Percentiles rank a stretch among this genome's conserved stretches.
phyloP scores from a whole-genome alignment of 2,329 filamentous ascomycete genomes.

The Acrocalymma vagum region DNA sequence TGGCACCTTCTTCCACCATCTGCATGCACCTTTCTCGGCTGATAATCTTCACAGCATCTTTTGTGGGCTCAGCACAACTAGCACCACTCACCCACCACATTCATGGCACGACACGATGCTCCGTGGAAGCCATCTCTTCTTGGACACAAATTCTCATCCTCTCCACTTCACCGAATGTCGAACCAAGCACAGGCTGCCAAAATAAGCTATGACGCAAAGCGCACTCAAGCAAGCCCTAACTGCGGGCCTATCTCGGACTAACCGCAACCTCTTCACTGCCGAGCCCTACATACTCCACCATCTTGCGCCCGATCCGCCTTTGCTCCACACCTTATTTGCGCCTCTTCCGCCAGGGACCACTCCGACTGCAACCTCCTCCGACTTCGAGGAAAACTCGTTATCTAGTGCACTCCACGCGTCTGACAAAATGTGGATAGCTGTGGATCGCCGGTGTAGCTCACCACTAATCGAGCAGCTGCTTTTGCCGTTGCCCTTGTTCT shows the following conservation, averaged over 20 bases:
- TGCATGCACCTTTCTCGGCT: neutral
- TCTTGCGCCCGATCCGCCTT: slow-evolving; percentile 28
- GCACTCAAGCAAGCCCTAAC: slow-evolving; percentile 9
- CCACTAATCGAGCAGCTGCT: slow-evolving; percentile 16
- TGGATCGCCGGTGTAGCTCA: slow-evolving; percentile 28
- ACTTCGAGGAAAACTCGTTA: slow-evolving; percentile 38
- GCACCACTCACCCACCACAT: slow-evolving; percentile 10
- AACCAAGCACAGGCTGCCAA: neutral
- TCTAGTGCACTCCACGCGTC: slow-evolving; percentile 38
- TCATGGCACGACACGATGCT: slow-evolving; percentile 3
- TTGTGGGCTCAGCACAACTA: slow-evolving; percentile 5
- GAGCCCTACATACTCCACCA: slow-evolving; percentile 31
- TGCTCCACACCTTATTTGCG: slow-evolving; percentile 37
- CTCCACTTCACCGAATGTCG: slow-evolving; percentile 1
- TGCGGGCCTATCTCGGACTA: slow-evolving; percentile 18
- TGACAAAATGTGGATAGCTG: slow-evolving; percentile 25
- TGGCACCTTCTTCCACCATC: too few relatives aligned
- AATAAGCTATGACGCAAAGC: slow-evolving; percentile 29
- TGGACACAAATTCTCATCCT: neutral
- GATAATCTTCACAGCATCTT: slow-evolving; percentile 1
- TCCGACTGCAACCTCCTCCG: slow-evolving; percentile 35
- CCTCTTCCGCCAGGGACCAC: slow-evolving; percentile 30
- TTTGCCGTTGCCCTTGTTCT: slow-evolving; percentile 23
- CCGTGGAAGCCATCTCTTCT: neutral
- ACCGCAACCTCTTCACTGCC: slow-evolving; percentile 26